A percentile compares a stretch with the other conserved stretches of the same genome.
Conservation (phyloP, 176 grass and related monocot species). For the Olyra latifolia region DNA sequence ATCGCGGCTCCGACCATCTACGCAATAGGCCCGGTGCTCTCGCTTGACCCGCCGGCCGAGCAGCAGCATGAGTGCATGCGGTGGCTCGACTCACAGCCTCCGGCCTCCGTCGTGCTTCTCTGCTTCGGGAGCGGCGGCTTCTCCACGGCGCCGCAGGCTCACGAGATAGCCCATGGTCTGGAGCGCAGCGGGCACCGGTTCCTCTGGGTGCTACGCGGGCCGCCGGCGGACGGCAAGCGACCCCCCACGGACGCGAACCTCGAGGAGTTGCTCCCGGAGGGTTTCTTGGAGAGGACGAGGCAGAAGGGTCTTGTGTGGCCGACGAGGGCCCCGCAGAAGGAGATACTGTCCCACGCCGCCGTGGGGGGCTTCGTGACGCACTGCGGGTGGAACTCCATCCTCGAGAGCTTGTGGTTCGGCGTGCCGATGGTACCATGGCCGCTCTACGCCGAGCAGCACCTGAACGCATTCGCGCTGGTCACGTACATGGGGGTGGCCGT, state of each 20-base stretch:
- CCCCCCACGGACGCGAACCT: conserved; percentile 26
- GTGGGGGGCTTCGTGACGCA: conserved; percentile 62
- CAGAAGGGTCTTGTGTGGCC: conserved; percentile 39
- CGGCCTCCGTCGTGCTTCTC: no score
- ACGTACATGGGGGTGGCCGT: conserved; percentile 37
- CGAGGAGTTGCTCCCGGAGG: conserved; percentile 19
- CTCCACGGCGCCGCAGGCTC: no score
- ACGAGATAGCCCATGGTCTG: no score
- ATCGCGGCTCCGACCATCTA: no score
- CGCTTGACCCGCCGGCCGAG: no score
- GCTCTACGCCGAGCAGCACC: conserved; percentile 53
- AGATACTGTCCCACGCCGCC: conserved; percentile 42
- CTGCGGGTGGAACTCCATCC: conserved; percentile 52
- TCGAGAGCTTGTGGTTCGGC: conserved; percentile 44
- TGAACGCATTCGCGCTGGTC: conserved; percentile 49
- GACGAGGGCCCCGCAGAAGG: conserved; percentile 44
- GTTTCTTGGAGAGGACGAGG: conserved; percentile 24
- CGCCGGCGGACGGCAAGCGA: not conserved
- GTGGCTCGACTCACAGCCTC: no score
- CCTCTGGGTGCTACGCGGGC: conserved; percentile 4
- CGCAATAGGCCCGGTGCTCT: no score
- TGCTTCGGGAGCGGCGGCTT: no score
- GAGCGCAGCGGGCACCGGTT: not conserved
- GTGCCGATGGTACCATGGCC: conserved; percentile 48
- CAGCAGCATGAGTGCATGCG: no score